Conservation (phyloP, 2,329 filamentous ascomycete genomes). For the Annulohypoxylon truncatum region DNA sequence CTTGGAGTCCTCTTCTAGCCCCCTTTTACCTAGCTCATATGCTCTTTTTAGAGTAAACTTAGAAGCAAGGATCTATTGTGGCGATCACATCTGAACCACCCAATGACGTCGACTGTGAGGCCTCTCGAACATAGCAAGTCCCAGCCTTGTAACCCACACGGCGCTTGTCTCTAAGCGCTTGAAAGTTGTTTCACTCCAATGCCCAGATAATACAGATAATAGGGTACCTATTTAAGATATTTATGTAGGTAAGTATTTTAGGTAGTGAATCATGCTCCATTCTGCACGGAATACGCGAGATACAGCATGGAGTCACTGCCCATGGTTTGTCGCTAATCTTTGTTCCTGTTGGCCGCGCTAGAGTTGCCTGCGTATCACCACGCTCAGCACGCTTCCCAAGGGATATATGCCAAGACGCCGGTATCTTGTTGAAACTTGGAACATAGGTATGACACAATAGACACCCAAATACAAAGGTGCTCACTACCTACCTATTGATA, state of each 20-base stretch:
- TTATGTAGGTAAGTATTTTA: constrained; percentile 9
- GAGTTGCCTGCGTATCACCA: constrained; percentile 6
- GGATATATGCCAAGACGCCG: constrained; percentile 15
- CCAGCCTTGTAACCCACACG: constrained; percentile 41
- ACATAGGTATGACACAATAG: constrained; percentile 21
- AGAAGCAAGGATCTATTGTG: constrained; percentile 28
- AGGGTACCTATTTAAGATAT: background rate
- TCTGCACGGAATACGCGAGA: constrained; percentile 20
- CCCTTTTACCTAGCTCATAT: background rate
- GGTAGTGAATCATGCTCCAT: constrained; percentile 23
- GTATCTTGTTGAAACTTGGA: constrained; percentile 15
- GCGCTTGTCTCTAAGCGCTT: constrained; percentile 42
- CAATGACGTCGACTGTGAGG: constrained; percentile 50
- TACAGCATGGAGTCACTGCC: background rate
- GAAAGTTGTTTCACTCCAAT: constrained; percentile 25
- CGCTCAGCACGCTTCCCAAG: constrained; percentile 1
- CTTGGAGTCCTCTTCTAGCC: background rate
- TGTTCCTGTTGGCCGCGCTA: constrained; percentile 26
- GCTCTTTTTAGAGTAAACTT: constrained; percentile 5
- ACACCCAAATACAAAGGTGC: constrained; percentile 4
- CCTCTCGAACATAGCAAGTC: constrained; percentile 40
- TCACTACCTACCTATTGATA: constrained; percentile 8
- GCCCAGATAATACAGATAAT: background rate
- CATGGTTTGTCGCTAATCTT: constrained; percentile 16
- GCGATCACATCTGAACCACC: constrained; percentile 36